These are phyloP conservation scores for Amylocystis lapponica DNA, from an alignment of 768 basidiomycete species.

Conservation along the genomic window DNA sequence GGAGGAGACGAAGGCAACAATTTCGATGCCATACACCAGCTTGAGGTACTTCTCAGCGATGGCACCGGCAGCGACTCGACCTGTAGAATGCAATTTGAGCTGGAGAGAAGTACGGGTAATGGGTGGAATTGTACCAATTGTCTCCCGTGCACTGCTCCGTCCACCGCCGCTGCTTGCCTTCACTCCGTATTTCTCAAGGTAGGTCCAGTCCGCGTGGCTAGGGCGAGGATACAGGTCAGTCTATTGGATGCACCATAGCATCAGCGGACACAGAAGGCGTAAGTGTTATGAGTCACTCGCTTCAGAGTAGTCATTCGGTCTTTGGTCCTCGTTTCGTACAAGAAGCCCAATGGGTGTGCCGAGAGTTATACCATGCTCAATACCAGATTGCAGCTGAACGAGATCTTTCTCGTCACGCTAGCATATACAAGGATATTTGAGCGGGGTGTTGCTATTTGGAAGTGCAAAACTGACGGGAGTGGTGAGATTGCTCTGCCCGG, in stretches of 20 bases:
- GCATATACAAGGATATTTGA: neutral
- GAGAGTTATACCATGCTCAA: conserved; percentile 90
- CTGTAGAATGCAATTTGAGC: conserved; percentile 30
- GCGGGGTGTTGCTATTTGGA: neutral
- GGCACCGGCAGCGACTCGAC: conserved; percentile 95
- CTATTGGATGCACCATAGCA: no score
- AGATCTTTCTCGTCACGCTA: conserved; percentile 79
- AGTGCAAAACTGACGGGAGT: conserved; percentile 68
- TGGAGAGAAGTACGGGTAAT: neutral
- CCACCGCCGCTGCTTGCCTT: conserved; percentile 98
- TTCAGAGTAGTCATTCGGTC: conserved; percentile 97
- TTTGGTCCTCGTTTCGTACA: conserved; percentile 96
- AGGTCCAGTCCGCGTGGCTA: conserved; percentile 96
- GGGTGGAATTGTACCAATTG: conserved; percentile 59
- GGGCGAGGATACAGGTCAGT: conserved; percentile 97
- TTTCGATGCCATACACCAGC: conserved; percentile 82
- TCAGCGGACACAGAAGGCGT: neutral
- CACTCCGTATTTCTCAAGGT: conserved; percentile 94
- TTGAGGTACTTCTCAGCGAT: conserved; percentile 96
- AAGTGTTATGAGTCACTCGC: conserved; percentile 3
- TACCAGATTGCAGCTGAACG: conserved; percentile 89
- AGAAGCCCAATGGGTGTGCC: conserved; percentile 97
- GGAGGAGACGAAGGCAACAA: conserved; percentile 94
- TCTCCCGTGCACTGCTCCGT: conserved; percentile 91
- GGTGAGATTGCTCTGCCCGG: conserved; percentile 94